These are phyloP conservation scores for Chloranthus sessilifolius DNA, from an alignment of 164 flowering plant genomes.

Conservation along the genomic window DNA sequence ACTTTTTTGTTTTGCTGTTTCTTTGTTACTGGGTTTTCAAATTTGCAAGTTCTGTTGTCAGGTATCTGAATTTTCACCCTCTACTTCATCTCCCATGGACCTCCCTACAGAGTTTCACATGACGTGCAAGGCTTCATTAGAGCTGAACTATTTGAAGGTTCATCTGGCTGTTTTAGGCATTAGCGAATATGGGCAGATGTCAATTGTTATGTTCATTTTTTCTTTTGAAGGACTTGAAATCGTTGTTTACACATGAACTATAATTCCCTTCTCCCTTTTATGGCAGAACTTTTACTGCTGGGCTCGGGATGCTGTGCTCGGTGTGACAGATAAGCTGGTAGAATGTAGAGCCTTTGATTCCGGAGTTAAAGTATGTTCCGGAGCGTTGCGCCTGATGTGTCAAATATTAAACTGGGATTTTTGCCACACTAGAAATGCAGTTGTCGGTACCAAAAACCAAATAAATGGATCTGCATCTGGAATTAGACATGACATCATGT, in stretches of 20 bases:
- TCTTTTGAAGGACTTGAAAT: no score
- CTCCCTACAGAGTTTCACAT: conserved; percentile 96
- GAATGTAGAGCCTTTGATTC: conserved; percentile 49
- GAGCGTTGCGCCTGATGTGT: conserved; percentile 80
- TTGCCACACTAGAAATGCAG: conserved; percentile 24
- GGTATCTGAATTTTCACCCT: conserved; percentile 95
- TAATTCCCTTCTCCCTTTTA: conserved; percentile 9
- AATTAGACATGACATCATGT: conserved; percentile 29
- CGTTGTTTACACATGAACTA: no score
- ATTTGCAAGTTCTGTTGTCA: conserved; percentile 17
- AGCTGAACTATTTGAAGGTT: conserved; percentile 79
- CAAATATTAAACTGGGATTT: conserved; percentile 95
- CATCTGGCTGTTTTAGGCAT: no score
- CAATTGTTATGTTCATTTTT: no score
- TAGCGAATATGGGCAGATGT: no score
- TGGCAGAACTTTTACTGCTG: conserved; percentile 74
- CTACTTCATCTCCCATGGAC: conserved; percentile 88
- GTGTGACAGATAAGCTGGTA: conserved; percentile 53
- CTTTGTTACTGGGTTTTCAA: not conserved
- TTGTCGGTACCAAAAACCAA: conserved; percentile 28
- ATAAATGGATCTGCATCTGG: conserved; percentile 38
- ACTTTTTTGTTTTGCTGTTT: not conserved
- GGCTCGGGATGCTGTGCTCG: conserved; percentile 80
- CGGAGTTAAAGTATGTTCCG: conserved; percentile 75
- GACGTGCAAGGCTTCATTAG: conserved; percentile 68